Base-by-base conservation (phyloP, 2,329 filamentous ascomycete genomes). In the Stylonectria norvegica region DNA sequence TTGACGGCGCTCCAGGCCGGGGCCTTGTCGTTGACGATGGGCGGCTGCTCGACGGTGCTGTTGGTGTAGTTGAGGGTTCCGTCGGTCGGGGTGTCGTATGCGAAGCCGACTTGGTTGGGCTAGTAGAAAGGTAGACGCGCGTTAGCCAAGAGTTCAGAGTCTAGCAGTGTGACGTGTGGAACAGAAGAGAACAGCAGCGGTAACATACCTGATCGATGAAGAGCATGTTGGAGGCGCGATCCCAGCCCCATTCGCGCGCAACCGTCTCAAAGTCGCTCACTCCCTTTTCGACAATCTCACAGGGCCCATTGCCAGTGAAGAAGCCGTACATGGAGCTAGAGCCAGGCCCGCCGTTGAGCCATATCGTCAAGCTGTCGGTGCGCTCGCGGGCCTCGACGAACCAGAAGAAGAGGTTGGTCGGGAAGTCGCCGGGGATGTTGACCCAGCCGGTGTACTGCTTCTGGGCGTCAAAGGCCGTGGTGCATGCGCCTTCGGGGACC, bases 391-490 rank as follows among this genome's bases (percentile, higher is more conserved):
- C 69, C 35, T 66, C 68, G 33, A 75, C 66, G 44, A 72, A 73
- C 71, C 70, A 75, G 52, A 74, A 75, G 58, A 74, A 75, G 4
- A 73, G 50, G 49, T 72, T 78, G 30, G 73, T 73, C 14, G 71
- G 63, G 49, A 71, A 77, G 19, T 67, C 62, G 31, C 71, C 80
- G 5, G 80, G 78, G 5, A 86, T 63, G 38, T 66, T 73, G 40
- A 87, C 78, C 74, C 85, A 86, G 55, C 84, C 84, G 4, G 81
- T 78, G 56, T 82, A 85, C 59, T 87, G 84, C 59, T 81, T 75
- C 61, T 88, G 84, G 1, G 68, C 70, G 31, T 70, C 58, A 53
- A 85, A 85, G 6, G 76, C 77, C 2, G 84, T 86, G 33, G 69
- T 74, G 61, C 85, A 88, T 10, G 75, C 81, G 32, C 76, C 79